Conservation (phyloP, 176 grass and related monocot species). For the Carex littledalei region DNA sequence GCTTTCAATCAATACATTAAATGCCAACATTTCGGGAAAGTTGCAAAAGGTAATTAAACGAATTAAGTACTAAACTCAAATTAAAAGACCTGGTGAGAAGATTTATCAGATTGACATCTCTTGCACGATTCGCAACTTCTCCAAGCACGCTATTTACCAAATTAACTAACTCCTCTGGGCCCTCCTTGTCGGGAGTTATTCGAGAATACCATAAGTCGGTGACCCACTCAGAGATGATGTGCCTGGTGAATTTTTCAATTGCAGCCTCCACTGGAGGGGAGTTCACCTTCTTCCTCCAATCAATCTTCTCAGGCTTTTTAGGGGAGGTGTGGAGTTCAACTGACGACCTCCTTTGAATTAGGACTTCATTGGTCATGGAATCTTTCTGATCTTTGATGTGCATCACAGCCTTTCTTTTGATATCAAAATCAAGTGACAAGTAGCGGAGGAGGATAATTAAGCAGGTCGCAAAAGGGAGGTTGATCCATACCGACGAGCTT, state of each 20-base stretch:
- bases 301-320: constrained; percentile 37
- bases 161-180: constrained; percentile 67
- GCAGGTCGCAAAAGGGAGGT: constrained; percentile 66
- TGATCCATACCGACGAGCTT: constrained; percentile 95
- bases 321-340: constrained; percentile 35
- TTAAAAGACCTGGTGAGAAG: constrained; percentile 74
- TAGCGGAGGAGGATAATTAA: constrained; percentile 70
- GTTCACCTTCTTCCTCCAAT: constrained; percentile 87
- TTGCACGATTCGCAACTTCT: constrained; percentile 75
- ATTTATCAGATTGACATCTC: constrained; percentile 73
- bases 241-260: constrained; percentile 79
- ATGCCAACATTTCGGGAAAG: neutral
- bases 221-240: constrained; percentile 83
- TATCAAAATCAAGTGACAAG: constrained; percentile 68
- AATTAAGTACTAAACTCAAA: constrained; percentile 5
- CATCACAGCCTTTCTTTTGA: constrained; percentile 55
- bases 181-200: constrained; percentile 86
- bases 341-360: constrained; percentile 2
- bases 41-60: neutral
- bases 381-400: neutral
- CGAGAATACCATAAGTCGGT: constrained; percentile 94
- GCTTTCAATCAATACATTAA: neutral
- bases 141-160: constrained; percentile 59
- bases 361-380: constrained; percentile 26
- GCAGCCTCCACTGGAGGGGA: constrained; percentile 81